phyloP scores from a whole-genome alignment of 1,284 basidiomycete species.

The Moesziomyces antarcticus region DNA sequence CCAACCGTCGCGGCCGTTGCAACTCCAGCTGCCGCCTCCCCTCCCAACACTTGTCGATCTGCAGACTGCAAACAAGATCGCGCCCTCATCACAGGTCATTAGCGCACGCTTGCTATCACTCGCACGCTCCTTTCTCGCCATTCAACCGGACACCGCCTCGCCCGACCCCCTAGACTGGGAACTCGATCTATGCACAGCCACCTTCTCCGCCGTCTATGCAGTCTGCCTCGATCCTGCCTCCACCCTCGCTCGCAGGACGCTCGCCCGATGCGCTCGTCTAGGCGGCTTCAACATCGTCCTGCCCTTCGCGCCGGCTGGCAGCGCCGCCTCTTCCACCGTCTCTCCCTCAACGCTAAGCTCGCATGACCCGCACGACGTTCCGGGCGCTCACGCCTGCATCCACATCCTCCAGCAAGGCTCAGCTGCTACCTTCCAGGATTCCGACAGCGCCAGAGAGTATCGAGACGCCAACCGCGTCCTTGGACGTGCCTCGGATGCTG shows the following conservation, averaged over 20 bases:
- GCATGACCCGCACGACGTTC: constrained; percentile 32
- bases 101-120: constrained; percentile 32
- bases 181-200: constrained; percentile 53
- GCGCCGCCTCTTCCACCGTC: constrained; percentile 28
- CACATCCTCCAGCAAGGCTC: constrained; percentile 59
- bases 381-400: constrained; percentile 58
- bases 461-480: constrained; percentile 55
- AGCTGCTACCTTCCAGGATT: constrained; percentile 49
- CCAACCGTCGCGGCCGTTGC: constrained; percentile 5
- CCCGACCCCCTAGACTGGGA: constrained; percentile 31
- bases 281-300: constrained; percentile 57
- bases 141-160: constrained; percentile 6
- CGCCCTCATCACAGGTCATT: constrained; percentile 20
- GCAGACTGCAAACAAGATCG: constrained; percentile 12
- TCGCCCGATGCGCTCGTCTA: constrained; percentile 55
- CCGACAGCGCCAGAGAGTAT: constrained; percentile 56
- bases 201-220: constrained; percentile 56
- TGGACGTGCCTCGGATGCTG: constrained; percentile 51
- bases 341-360: constrained; percentile 40
- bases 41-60: constrained; percentile 33
- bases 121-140: constrained; percentile 34
- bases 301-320: constrained; percentile 56
- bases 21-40: constrained; percentile 27
- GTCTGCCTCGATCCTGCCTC: constrained; percentile 48
- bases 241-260: constrained; percentile 43